Base-by-base conservation (phyloP, 1,139 yeast genomes). In the Taphrina flavorubra region DNA sequence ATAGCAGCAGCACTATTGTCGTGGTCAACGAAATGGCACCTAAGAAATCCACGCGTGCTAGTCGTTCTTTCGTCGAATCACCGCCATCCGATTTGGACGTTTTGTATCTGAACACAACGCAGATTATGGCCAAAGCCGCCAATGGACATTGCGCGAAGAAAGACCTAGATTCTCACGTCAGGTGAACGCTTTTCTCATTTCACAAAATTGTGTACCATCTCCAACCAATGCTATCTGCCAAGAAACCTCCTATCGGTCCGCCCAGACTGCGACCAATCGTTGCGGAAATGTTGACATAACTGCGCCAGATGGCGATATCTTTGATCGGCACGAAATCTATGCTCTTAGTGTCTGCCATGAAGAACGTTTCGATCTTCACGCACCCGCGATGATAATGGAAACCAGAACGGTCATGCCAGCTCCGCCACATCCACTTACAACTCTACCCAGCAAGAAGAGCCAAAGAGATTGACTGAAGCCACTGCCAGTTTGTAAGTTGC, bases 391-490 rank as follows among this genome's bases (percentile, higher is more conserved):
- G 2, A 87, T 84, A 47, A 87, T 84, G 71, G 82, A 80, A 20
- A 83, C 84, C 78, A 87, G 80, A 0, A 87, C 80, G 72, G 84
- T 85, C 37, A 87, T 82, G n/a, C 88, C 88, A 49, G 89, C 88
- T 13, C 87, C 89, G 14, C 92, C 92, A 57, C 86, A 74, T 65
- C 92, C 92, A 67, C 86, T 86, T 46, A 87, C 79, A 4, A 86
- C 87, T 74, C 92, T 79, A 0, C 89, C 91, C 0, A 85, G 89
- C 70, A 87, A 86, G 66, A 87, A 51, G 8, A 14, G 56, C 56
- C 56, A 51, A 11, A 51, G 16, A 20, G 56, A 14, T 10, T 51
- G 36, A 25, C 56, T 51, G 25, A 14, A 51, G 20, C 56, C 56
- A 51, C 56, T 51, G 8, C 36, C 31, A 25, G 31, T 20, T 14